Conservation (phyloP, 2,329 filamentous ascomycete species). For the Tolypocladium album region DNA sequence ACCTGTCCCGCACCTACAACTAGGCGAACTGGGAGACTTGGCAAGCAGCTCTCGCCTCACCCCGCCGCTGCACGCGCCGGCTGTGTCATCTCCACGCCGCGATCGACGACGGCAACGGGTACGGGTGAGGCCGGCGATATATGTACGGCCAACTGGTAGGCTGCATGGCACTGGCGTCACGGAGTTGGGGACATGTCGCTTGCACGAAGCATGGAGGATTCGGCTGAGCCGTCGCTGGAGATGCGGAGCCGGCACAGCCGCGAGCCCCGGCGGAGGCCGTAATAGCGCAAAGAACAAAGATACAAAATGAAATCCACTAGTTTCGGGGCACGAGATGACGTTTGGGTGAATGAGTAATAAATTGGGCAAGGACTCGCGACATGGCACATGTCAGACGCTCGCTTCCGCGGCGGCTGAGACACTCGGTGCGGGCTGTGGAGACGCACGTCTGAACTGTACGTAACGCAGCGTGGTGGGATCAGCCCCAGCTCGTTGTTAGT, state of each 20-base stretch:
- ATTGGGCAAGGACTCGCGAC: not conserved
- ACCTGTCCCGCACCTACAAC: constrained; percentile 88
- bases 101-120: constrained; percentile 8
- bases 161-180: constrained; percentile 30
- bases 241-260: not conserved
- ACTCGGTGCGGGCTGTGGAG: not conserved
- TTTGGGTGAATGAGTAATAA: not conserved
- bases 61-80: not conserved
- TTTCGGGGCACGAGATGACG: not conserved
- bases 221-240: not conserved
- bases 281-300: not conserved
- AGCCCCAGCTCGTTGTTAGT: not conserved
- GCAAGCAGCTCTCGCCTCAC: not conserved
- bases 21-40: constrained; percentile 8
- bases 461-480: not conserved
- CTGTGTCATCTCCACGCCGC: not conserved
- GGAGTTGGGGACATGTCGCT: constrained; percentile 23
- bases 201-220: not conserved
- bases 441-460: not conserved
- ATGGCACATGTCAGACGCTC: not conserved
- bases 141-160: constrained; percentile 20
- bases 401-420: not conserved
- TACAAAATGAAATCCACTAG: not conserved
- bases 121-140: constrained; percentile 5
- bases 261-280: not conserved